Conservation (phyloP, 2,329 filamentous ascomycete genomes). For the Neofusicoccum kwambonambiense region DNA sequence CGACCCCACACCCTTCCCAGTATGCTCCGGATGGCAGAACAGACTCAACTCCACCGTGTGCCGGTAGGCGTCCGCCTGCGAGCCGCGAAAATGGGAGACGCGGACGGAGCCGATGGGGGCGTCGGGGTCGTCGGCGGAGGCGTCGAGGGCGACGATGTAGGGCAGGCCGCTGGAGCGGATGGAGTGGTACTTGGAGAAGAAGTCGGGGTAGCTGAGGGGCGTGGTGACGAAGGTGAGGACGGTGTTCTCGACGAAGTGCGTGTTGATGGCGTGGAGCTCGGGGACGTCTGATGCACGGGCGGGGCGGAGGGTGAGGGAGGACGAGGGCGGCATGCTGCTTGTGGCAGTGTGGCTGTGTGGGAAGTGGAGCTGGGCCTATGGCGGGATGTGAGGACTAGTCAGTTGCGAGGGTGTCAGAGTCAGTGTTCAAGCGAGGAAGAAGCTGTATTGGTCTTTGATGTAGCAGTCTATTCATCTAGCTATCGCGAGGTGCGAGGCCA, state of each 20-base stretch:
- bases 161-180: conserved; percentile 31
- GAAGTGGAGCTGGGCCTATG: background rate
- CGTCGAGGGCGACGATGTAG: conserved; percentile 38
- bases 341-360: background rate
- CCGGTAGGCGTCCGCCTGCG: conserved; percentile 35
- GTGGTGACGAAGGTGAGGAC: conserved; percentile 36
- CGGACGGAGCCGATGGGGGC: conserved; percentile 35
- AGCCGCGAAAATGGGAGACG: conserved; percentile 35
- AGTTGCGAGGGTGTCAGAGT: no score
- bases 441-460: no score
- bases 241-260: conserved; percentile 42
- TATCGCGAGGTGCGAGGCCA: background rate
- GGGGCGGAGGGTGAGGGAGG: conserved; percentile 35
- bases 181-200: conserved; percentile 29
- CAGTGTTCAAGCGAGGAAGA: no score
- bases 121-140: conserved; percentile 23
- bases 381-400: no score
- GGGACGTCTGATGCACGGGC: conserved; percentile 34
- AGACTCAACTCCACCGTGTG: conserved; percentile 42
- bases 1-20: conserved; percentile 33
- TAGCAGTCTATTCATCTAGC: background rate
- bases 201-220: conserved; percentile 29
- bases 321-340: conserved; percentile 22
- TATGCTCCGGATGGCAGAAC: conserved; percentile 39
- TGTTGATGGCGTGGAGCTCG: conserved; percentile 35